Base-by-base conservation (phyloP, 805 yeast species). In the Ogataea henricii region DNA sequence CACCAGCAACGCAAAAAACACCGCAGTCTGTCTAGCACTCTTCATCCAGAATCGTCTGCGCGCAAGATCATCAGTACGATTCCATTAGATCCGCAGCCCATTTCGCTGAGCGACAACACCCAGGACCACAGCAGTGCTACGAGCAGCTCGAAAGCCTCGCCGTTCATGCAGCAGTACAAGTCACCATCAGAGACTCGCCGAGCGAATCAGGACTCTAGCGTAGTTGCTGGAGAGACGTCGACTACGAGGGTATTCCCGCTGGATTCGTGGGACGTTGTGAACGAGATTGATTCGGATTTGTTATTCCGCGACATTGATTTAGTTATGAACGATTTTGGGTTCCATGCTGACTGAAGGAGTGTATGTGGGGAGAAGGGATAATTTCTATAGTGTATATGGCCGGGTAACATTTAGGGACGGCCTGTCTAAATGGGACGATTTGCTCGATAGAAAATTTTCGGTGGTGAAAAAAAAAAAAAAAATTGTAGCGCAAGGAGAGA, bases 241-340 rank as follows among this genome's bases (percentile, higher is more conserved):
- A 18, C 25, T 14, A 32, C 49, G 18, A 47, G 18, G 42, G 67
- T 37, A 68, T 53, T 64, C 41, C 67, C 68, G 26, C 54, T 72
- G 45, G 77, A 71, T 51, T 59, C 68, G 8, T 69, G 77, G 65
- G 80, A 74, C 33, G 17, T 60, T 39, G 58, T 56, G 6, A 53
- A 56, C 14, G 68, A 63, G 14, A 66, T 76, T 63, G 82, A 78
- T 56, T 74, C 78, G 20, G 86, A 79, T 43, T 55, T 78, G 49
- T 69, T 82, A 18, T 84, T 86, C 90, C 86, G 84, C 60, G 95
- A 89, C 61, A 91, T 89, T 23, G 96, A 89, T 54, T 75, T 88
- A 40, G 87, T 89, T 48, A 88, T 89, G 96, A 88, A 87, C 61
- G 96, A 89, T 61, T 89, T 89, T 67, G 97, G 96, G 4, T 89